A percentile compares a stretch with the other conserved stretches of the same genome.
phyloP scores from a whole-genome alignment of 2,329 filamentous ascomycete species.

The Piedraia hortae region DNA sequence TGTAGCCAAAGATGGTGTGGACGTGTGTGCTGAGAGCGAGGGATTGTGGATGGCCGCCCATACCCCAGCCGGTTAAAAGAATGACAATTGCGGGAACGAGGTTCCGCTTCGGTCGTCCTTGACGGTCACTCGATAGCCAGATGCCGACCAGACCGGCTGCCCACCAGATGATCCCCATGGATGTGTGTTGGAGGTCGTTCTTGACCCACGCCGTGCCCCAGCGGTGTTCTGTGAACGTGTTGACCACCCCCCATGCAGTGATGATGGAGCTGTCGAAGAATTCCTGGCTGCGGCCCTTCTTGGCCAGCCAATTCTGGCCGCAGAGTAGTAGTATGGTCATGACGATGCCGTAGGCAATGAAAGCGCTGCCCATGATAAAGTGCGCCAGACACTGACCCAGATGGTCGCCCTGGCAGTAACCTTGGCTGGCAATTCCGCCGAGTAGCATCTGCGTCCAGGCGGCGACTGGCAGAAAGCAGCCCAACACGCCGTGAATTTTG shows the following conservation, averaged over 20 bases:
- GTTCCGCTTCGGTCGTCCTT: constrained; percentile 72
- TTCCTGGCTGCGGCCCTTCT: constrained; percentile 68
- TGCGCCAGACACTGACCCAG: constrained; percentile 79
- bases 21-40: constrained; percentile 65
- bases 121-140: constrained; percentile 65
- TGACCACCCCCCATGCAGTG: constrained; percentile 83
- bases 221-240: constrained; percentile 90
- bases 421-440: constrained; percentile 71
- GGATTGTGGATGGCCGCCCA: constrained; percentile 73
- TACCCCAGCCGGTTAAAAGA: constrained; percentile 76
- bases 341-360: constrained; percentile 77
- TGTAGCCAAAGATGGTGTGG: constrained; percentile 78
- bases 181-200: constrained; percentile 92
- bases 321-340: constrained; percentile 67
- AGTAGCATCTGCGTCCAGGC: constrained; percentile 91
- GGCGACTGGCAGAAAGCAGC: constrained; percentile 63
- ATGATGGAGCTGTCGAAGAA: constrained; percentile 89
- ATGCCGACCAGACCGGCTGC: constrained; percentile 70
- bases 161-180: constrained; percentile 99
- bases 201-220: constrained; percentile 76
- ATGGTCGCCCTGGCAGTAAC: constrained; percentile 82
- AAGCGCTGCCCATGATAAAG: constrained; percentile 96
- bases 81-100: constrained; percentile 81
- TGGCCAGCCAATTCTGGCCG: constrained; percentile 63
- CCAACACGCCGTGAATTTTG: constrained; percentile 48